Evolutionary conservation across 2,329 filamentous ascomycete genomes (phyloP).

Genomic region (Colletotrichum sublineola): DNA sequence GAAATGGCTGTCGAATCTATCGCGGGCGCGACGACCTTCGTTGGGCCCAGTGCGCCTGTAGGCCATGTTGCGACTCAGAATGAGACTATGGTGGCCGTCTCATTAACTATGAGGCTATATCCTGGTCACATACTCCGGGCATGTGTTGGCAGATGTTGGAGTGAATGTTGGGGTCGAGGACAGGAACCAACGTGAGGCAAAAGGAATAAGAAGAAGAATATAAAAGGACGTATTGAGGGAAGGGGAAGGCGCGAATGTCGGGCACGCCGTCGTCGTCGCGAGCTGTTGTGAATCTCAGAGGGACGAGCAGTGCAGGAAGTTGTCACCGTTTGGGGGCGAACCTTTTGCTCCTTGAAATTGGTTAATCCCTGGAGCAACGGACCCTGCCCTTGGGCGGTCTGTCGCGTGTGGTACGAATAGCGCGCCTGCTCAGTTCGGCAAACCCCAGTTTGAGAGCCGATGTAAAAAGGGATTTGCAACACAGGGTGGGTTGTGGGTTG

Average conservation of each 20-base stretch:
- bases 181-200: too few relatives aligned
- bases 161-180: neutral
- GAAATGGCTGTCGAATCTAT: constrained; percentile 22
- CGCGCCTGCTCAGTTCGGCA: neutral
- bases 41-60: constrained; percentile 24
- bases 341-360: neutral
- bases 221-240: neutral
- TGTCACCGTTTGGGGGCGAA: neutral
- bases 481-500: neutral
- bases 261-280: neutral
- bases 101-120: constrained; percentile 4
- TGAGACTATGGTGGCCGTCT: neutral
- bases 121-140: neutral
- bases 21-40: constrained; percentile 40
- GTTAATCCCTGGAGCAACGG: neutral
- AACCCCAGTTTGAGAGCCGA: neutral
- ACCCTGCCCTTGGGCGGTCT: neutral
- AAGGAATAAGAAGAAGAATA: neutral
- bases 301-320: neutral
- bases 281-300: neutral
- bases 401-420: neutral
- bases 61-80: constrained; percentile 7
- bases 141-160: neutral
- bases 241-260: neutral
- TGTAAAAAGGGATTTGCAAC: neutral